phyloP scores from a whole-genome alignment of 257 asterid species.

The Perilla frutescens region DNA sequence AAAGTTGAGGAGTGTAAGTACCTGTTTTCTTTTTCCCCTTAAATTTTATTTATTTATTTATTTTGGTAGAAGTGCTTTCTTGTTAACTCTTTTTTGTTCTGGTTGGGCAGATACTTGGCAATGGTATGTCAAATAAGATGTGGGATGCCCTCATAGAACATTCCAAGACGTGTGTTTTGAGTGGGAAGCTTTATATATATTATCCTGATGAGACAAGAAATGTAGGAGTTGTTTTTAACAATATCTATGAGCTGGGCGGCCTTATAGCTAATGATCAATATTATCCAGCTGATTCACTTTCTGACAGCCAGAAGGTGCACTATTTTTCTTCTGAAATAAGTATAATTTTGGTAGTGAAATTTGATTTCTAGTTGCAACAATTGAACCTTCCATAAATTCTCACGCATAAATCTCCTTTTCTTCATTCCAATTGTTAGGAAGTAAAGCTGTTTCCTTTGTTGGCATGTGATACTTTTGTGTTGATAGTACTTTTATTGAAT shows the following conservation, averaged over 20 bases:
- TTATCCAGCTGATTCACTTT: conserved; percentile 83
- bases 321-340: conserved; percentile 19
- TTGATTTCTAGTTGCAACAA: conserved; percentile 23
- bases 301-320: conserved; percentile 93
- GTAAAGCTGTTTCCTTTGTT: not conserved
- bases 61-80: conserved; percentile 4
- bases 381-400: not conserved
- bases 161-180: conserved; percentile 89
- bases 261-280: conserved; percentile 83
- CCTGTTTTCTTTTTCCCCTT: conserved; percentile 20
- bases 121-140: conserved; percentile 99
- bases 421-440: not conserved
- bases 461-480: not conserved
- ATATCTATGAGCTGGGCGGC: conserved; percentile 89
- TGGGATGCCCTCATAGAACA: conserved; percentile 98
- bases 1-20: conserved; percentile 83
- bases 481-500: not conserved
- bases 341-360: not conserved
- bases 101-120: conserved; percentile 81
- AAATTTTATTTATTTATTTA: not conserved
- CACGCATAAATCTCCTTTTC: not conserved
- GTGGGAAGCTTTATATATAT: conserved; percentile 90
- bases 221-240: conserved; percentile 88
- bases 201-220: conserved; percentile 81
- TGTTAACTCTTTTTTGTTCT: conserved; percentile 11